Percentiles rank a stretch among this genome's conserved stretches.
phyloP scores from a whole-genome alignment of 2,329 filamentous ascomycete species.

The Aureobasidium sp. region DNA sequence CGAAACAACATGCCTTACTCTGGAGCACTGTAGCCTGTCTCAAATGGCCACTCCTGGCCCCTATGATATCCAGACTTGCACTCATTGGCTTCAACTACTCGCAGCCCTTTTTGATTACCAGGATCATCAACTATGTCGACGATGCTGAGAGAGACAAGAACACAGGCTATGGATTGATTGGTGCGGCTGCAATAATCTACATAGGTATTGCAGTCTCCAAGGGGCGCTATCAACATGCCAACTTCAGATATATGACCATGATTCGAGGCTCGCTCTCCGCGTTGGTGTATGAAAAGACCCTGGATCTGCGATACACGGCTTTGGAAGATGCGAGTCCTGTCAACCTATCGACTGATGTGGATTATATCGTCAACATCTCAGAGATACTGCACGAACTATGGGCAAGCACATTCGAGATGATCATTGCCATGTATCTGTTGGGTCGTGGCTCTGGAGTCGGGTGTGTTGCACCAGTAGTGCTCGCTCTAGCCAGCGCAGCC shows the following conservation, averaged over 20 bases:
- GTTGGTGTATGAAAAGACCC: conserved; percentile 12
- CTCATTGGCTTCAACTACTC: background rate
- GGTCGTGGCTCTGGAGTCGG: background rate
- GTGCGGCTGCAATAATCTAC: background rate
- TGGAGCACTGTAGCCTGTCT: background rate
- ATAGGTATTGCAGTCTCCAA: background rate
- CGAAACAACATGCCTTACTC: background rate
- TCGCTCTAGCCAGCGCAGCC: background rate
- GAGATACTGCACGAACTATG: conserved; percentile 13
- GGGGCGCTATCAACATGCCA: background rate
- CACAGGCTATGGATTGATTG: conserved; percentile 2
- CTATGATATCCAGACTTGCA: background rate
- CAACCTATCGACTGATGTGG: conserved; percentile 14
- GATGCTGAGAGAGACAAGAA: background rate
- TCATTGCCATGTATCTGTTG: conserved; percentile 10
- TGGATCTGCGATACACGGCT: background rate
- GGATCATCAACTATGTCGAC: background rate
- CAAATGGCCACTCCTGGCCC: background rate
- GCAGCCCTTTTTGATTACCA: background rate
- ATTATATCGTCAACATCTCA: background rate
- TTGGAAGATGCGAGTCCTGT: conserved; percentile 9
- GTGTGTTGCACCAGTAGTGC: background rate
- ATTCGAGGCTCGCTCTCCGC: conserved; percentile 3
- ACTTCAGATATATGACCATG: background rate
- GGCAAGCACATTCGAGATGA: conserved; percentile 8